Evolutionary conservation across 2,329 filamentous ascomycete genomes (phyloP).

Genomic region (Fusarium nematophilum): DNA sequence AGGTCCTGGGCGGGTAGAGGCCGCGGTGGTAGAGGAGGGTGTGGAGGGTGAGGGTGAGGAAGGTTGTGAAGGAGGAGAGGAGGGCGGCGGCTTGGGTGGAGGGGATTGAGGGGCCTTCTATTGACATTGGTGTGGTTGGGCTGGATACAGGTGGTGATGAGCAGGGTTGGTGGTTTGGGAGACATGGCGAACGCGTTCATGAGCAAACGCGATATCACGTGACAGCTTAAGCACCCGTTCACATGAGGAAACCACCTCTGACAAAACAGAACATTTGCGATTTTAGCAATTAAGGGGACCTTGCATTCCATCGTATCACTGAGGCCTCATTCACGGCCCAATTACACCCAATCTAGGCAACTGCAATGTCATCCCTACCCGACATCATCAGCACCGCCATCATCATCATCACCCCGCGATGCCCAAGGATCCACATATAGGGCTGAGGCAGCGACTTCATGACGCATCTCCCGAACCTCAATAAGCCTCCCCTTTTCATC

Average conservation of each 20-base stretch:
- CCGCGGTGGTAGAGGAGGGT: conserved; percentile 85
- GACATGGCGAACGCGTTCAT: conserved; percentile 38
- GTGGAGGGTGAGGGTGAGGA: conserved; percentile 85
- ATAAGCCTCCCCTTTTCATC: not conserved
- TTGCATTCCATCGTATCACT: too few relatives aligned
- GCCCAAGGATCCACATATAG: conserved; percentile 42
- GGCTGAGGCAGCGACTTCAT: conserved; percentile 45
- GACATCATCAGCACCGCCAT: conserved; percentile 1
- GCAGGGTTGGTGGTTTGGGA: conserved; percentile 6
- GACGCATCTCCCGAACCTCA: conserved; percentile 34
- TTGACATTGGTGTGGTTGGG: conserved; percentile 5
- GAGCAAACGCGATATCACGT: conserved; percentile 43
- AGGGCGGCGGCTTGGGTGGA: conserved; percentile 57
- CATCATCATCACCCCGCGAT: conserved; percentile 20
- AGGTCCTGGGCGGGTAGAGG: conserved; percentile 82
- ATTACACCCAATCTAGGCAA: not conserved
- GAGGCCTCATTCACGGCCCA: too few relatives aligned
- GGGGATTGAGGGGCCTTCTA: conserved; percentile 43
- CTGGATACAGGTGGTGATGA: conserved; percentile 1
- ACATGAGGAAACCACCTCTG: too few relatives aligned
- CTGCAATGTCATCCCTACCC: not conserved
- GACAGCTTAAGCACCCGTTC: too few relatives aligned
- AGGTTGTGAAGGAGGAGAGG: conserved; percentile 78
- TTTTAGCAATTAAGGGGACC: not conserved
- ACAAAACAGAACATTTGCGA: not conserved